Base-by-base conservation (phyloP, 2,329 filamentous ascomycete species). In the Nemania sp. region DNA sequence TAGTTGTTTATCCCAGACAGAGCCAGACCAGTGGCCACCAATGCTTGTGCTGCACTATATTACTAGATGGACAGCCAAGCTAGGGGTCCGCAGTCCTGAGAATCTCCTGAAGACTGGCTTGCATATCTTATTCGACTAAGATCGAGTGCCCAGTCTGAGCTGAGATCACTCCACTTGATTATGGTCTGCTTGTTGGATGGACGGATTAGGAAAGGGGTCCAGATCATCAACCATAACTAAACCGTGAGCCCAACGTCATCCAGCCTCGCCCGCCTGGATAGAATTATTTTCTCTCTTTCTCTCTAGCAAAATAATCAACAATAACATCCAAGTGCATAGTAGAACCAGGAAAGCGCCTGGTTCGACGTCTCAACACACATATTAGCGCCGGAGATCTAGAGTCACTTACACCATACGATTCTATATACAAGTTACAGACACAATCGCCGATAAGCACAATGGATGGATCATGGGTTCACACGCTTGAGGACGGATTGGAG, bases 391-490 rank as follows among this genome's bases (percentile, higher is more conserved):
- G 30, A 17, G 12, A 31, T 11, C 19, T 14, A 40, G 36, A 11
- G 28, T 11, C 28, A 3, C 11, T 23, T 17, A 37, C 22, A 30
- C 43, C 9, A 3, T 12, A 19, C 22, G 24, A 19, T 19, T 34
- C 46, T 23, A 11, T 31, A 41, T 23, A 33, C 23, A 6, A n/a
- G 19, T 20, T 26, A 43, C 28, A n/a, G n/a, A n/a, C n/a, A n/a
- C n/a, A n/a, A n/a, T n/a, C n/a, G n/a, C n/a, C n/a, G n/a, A n/a
- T n/a, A n/a, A n/a, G n/a, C 36, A 43, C 37, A 37, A 60, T 60
- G 57, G 57, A 60, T 42, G 57, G 52, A 36, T 46, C 57, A 11
- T 55, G 57, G 55, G 43, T 53, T 39, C 57, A 60, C 17, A 57
- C 54, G 9, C 51, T 55, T 23, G 57, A 60, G 33, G 47, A 51